These are phyloP conservation scores for Chlamydomonas applanata DNA, from an alignment of 139 green algal genomes.

Conservation along the genomic window DNA sequence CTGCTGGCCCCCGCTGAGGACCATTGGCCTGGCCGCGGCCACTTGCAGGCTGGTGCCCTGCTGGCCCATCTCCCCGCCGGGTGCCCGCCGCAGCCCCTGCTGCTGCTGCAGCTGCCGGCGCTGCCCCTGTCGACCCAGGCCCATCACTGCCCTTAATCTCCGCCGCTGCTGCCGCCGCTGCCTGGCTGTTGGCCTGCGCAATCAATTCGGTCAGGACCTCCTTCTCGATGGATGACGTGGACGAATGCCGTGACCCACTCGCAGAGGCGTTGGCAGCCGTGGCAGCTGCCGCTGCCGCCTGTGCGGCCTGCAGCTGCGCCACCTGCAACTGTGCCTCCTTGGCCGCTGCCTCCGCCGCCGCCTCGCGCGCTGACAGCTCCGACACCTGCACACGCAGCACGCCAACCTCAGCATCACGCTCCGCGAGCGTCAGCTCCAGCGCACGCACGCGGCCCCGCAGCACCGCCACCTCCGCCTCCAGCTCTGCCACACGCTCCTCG, in stretches of 20 bases:
- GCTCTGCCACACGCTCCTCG: neutral
- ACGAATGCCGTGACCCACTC: neutral
- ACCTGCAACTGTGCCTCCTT: constrained; percentile 4
- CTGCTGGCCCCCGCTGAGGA: too few species aligned
- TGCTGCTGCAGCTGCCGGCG: too few species aligned
- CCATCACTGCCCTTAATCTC: too few species aligned
- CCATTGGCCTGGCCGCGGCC: too few species aligned
- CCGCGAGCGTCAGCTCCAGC: constrained; percentile 37
- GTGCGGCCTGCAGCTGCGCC: neutral
- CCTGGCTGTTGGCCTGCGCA: neutral
- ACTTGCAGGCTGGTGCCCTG: too few species aligned
- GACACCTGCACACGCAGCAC: constrained; percentile 35
- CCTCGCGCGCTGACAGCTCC: constrained; percentile 22
- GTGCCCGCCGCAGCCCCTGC: too few species aligned
- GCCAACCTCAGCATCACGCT: constrained; percentile 37
- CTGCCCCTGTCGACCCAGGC: too few species aligned
- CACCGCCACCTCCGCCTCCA: constrained; percentile 25
- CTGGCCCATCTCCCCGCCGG: too few species aligned
- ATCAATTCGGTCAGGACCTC: neutral
- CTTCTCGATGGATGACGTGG: neutral
- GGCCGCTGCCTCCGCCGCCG: constrained; percentile 21
- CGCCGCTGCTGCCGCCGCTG: neutral
- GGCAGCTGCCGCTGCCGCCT: constrained; percentile 12
- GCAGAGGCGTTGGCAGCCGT: neutral
- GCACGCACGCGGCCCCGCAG: constrained; percentile 21